Conservation (phyloP, 371 early-diverging fungal genomes). For the Actinomucor elegans region DNA sequence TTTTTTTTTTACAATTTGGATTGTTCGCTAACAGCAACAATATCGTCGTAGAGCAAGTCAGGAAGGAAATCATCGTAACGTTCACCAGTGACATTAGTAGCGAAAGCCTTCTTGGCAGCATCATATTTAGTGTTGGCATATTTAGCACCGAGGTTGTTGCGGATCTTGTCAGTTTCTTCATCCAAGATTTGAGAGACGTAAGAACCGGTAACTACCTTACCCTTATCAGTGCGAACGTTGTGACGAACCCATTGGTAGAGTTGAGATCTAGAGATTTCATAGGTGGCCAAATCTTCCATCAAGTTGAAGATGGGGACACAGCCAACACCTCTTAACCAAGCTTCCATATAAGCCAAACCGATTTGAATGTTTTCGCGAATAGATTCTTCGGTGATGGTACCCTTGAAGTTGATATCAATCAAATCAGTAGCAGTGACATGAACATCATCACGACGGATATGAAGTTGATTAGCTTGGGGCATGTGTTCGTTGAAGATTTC, state of each 20-base stretch:
- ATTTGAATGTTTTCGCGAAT: constrained; percentile 91
- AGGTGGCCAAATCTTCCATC: constrained; percentile 75
- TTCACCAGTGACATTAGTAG: constrained; percentile 78
- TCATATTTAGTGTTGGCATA: constrained; percentile 69
- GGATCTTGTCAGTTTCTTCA: constrained; percentile 80
- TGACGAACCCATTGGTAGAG: constrained; percentile 97
- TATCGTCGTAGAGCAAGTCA: constrained; percentile 78
- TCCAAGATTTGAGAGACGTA: constrained; percentile 74
- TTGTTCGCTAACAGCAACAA: constrained; percentile 38
- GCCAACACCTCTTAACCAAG: constrained; percentile 94
- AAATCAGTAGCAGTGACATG: constrained; percentile 81
- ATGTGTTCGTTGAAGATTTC: constrained; percentile 92
- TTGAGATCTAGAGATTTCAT: constrained; percentile 96
- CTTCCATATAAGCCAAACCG: constrained; percentile 92
- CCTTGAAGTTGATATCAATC: constrained; percentile 78
- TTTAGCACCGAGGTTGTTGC: constrained; percentile 61
- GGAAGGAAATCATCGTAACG: constrained; percentile 92
- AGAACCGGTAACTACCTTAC: constrained; percentile 74
- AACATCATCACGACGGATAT: constrained; percentile 89
- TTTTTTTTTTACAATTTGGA: constrained; percentile 24
- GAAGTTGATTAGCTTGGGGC: constrained; percentile 95
- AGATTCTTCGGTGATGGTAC: constrained; percentile 86
- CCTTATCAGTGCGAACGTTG: constrained; percentile 76
- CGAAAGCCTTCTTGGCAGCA: constrained; percentile 78
- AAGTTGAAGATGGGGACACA: constrained; percentile 90